Evolutionary conservation across 768 basidiomycete genomes (phyloP), one percentile per base, ranked within the genome.

Genomic region (Glaciozyma antarctica): DNA sequence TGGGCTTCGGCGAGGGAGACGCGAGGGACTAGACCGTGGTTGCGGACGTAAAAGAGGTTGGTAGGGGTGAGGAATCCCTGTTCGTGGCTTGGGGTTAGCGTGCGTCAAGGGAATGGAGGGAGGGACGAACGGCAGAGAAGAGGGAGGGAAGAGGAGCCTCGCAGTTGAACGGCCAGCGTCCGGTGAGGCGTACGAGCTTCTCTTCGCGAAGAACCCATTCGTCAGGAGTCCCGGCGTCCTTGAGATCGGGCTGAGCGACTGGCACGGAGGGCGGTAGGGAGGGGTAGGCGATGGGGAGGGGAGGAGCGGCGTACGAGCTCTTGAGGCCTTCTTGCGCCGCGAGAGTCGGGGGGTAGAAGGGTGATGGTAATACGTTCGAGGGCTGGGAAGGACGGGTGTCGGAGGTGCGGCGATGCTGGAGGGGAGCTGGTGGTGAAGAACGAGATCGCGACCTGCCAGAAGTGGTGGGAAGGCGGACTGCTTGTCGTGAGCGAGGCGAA

Each of bases 141-240:
- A 84, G 75, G 28, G 75, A 75, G n/a, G 75, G 74, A 21, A 85
- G 75, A 24, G 73, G 77, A 1, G 82, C 77, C 72, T 85, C 85
- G 38, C 75, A 69, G 73, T 85, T 86, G 78, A 85, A 84, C 1
- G 85, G 85, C 72, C 85, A 85, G 66, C 81, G 80, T 30, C 82
- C 82, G 7, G 84, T 85, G 59, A 84, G 70, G 3, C 82, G 79
- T 28, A 84, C 75, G 52, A 83, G 78, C 22, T 71, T 65, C 0
- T 77, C 76, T 52, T 79, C 79, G 34, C 80, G 75, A 51, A 75
- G 75, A 56, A 80, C 52, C 79, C 79, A 80, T n/a, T 71, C 76
- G 62, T 81, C 80, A 0, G 79, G 79, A 5, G 79, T 79, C 21
- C 48, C 60, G 12, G 54, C 59, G 28, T 58, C 54, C 24, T 61